Evolutionary conservation across 768 basidiomycete genomes (phyloP).

Genomic region (Boletus tylopilopsis): DNA sequence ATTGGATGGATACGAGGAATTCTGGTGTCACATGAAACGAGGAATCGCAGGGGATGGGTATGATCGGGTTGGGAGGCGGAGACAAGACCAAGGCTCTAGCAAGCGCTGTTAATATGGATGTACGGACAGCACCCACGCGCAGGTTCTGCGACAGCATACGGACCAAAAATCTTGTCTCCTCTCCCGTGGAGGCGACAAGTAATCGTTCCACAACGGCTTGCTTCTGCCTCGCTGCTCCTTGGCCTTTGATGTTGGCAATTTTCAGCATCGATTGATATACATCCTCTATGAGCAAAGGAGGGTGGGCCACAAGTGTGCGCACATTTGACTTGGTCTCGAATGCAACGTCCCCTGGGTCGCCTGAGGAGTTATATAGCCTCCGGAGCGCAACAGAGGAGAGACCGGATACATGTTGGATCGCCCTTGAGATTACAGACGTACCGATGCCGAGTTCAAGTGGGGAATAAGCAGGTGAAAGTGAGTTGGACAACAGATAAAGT

Average conservation of each 20-base stretch:
- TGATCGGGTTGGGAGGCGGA: constrained; percentile 31
- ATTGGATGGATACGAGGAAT: constrained; percentile 17
- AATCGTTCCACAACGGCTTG: constrained; percentile 76
- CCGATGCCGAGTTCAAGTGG: constrained; percentile 70
- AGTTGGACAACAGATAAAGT: constrained; percentile 79
- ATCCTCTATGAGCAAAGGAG: constrained; percentile 57
- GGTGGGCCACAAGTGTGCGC: constrained; percentile 68
- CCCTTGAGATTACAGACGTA: constrained; percentile 60
- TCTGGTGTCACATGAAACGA: constrained; percentile 26
- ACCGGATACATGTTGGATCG: constrained; percentile 72
- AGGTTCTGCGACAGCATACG: constrained; percentile 71
- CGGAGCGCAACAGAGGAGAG: constrained; percentile 53
- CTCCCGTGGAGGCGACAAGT: constrained; percentile 80
- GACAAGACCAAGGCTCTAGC: constrained; percentile 74
- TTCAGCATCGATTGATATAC: constrained; percentile 68
- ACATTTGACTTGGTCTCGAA: constrained; percentile 76
- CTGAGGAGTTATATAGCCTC: constrained; percentile 65
- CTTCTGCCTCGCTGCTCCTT: constrained; percentile 72
- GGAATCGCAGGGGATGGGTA: constrained; percentile 19
- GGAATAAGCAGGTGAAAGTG: constrained; percentile 71
- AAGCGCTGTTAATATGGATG: constrained; percentile 75
- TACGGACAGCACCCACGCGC: constrained; percentile 84
- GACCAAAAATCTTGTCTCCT: constrained; percentile 82
- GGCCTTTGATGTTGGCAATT: constrained; percentile 66
- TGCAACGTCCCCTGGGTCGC: constrained; percentile 88